These are phyloP conservation scores for Geosmithia flava DNA, from an alignment of 2,329 filamentous ascomycete species.

Conservation along the genomic window DNA sequence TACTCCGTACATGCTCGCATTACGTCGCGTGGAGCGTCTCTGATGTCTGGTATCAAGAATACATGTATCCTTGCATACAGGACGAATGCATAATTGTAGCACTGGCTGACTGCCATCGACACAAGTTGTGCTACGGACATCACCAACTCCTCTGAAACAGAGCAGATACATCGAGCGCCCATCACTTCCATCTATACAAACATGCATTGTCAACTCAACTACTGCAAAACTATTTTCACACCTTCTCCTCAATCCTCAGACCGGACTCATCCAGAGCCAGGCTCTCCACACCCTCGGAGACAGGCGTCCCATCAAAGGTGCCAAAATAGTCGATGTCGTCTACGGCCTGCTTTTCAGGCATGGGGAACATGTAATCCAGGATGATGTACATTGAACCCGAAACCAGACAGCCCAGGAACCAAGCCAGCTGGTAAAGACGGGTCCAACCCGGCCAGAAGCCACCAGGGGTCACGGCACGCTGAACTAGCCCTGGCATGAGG, in stretches of 20 bases:
- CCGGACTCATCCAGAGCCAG: background rate
- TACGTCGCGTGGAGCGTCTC: too few species aligned
- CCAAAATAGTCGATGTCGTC: conserved; percentile 14
- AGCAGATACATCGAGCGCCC: too few species aligned
- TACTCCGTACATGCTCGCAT: too few species aligned
- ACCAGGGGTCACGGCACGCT: conserved; percentile 6
- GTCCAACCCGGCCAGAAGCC: conserved; percentile 11
- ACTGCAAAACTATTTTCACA: background rate
- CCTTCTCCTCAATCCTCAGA: background rate
- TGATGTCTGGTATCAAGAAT: too few species aligned
- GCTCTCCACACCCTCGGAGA: background rate
- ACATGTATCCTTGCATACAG: too few species aligned
- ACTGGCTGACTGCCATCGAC: too few species aligned
- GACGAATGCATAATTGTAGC: too few species aligned
- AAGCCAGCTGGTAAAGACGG: conserved; percentile 13
- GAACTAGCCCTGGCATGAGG: conserved; percentile 10
- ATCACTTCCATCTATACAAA: too few species aligned
- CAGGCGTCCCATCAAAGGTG: conserved; percentile 8
- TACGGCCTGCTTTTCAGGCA: conserved; percentile 7
- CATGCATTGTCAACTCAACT: too few species aligned
- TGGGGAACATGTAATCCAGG: conserved; percentile 8
- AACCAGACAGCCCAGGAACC: conserved; percentile 9
- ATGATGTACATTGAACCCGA: conserved; percentile 8
- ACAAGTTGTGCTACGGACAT: too few species aligned
- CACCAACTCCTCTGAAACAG: too few species aligned